phyloP scores from a whole-genome alignment of 2,329 filamentous ascomycete genomes.

The Cladosporium halotolerans region DNA sequence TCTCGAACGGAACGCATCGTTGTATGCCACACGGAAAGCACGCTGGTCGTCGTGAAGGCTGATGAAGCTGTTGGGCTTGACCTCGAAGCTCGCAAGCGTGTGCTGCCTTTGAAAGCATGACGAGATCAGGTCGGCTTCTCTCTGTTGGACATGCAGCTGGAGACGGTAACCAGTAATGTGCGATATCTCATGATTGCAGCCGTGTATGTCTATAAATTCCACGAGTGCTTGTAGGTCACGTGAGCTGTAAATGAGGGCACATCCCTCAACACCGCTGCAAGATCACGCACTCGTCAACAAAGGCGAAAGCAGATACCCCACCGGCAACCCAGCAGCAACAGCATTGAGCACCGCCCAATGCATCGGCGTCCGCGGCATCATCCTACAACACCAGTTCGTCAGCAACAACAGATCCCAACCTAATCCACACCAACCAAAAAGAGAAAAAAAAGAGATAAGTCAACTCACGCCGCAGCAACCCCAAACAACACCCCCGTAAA shows the following conservation, averaged over 20 bases:
- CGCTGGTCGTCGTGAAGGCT: too few species aligned
- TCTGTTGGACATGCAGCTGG: too few species aligned
- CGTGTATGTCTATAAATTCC: background rate
- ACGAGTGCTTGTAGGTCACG: too few species aligned
- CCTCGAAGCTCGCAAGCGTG: too few species aligned
- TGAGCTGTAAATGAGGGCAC: too few species aligned
- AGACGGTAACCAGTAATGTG: too few species aligned
- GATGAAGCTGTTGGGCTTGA: too few species aligned
- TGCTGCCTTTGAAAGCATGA: too few species aligned
- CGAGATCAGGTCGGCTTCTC: too few species aligned
- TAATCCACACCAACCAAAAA: too few species aligned
- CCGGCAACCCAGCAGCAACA: background rate
- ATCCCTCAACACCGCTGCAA: background rate
- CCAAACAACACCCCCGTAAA: slow-evolving; percentile 7
- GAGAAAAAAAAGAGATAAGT: background rate
- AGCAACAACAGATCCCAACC: background rate
- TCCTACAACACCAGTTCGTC: background rate
- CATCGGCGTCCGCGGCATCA: slow-evolving; percentile 1
- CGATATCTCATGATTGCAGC: background rate
- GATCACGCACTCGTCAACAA: background rate
- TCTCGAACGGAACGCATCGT: too few species aligned
- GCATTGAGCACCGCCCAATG: slow-evolving; percentile 8
- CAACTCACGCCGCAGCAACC: slow-evolving; percentile 7
- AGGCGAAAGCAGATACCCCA: slow-evolving; percentile 1
- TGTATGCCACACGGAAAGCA: too few species aligned